Base-by-base conservation (phyloP, 2,329 filamentous ascomycete species). In the Scedosporium minutisporum region DNA sequence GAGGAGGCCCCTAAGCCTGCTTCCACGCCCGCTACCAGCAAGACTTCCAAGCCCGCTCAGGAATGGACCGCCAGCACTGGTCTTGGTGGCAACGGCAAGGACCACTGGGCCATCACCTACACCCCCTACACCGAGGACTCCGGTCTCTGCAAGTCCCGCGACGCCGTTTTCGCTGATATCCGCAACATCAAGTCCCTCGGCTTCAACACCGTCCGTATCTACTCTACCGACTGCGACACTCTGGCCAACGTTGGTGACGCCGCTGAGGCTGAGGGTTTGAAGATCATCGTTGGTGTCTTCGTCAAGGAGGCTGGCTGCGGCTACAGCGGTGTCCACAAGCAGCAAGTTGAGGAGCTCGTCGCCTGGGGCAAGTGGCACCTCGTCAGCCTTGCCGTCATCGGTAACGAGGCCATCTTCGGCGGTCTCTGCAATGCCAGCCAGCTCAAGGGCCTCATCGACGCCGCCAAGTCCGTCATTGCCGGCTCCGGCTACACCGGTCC, bases 401-500 rank as follows among this genome's bases (percentile, higher is more conserved):
- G 91, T 76, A 97, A 97, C 82, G 93, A 97, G 83, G 87, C 89
- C 68, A 78, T 96, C 74, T 89, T 90, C 81, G 86, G 89, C 78
- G 82, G 83, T 65, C 87, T 82, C 82, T 85, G 82, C 78, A 76
- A 82, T 62, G 83, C 87, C 42, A 61, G 70, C 38, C 77, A 88
- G 70, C 88, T 97, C 62, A 85, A 82, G 65, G 69, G 73, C 53
- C 91, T 96, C 76, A 88, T 97, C 76, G 72, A 73, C 67, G 78
- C 83, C 65, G 83, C 86, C 80, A 88, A 87, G 79, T 64, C 76
- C 63, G 75, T 83, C 71, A 87, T 93, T 81, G 67, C 73, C 67
- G 68, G 69, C 64, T 82, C 83, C 65, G 88, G 87, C 68, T 96
- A 91, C 86, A 81, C 74, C 33, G 89, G 89, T 60, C 83, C 84